Percentiles rank a stretch among this genome's conserved stretches.
Evolutionary conservation across 306 rosid genomes (phyloP).

Genomic region (Vigna trinervia): DNA sequence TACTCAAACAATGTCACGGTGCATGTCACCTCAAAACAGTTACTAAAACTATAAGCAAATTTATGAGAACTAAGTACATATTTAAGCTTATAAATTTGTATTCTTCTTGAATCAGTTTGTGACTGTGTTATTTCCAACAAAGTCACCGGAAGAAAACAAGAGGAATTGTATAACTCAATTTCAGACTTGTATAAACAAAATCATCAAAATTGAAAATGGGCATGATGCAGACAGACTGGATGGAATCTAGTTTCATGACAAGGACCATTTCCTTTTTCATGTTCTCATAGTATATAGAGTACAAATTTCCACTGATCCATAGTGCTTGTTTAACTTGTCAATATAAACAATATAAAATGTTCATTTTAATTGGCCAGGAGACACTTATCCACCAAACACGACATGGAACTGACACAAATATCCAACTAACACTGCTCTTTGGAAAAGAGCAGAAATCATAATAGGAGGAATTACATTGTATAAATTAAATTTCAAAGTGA

Average conservation of each 20-base stretch:
- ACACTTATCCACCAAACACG: background rate
- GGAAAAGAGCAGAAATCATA: background rate
- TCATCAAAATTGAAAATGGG: background rate
- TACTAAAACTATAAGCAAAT: background rate
- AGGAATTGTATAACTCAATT: background rate
- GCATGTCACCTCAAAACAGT: background rate
- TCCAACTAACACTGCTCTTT: background rate
- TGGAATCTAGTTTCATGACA: background rate
- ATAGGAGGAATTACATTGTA: background rate
- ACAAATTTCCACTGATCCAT: background rate
- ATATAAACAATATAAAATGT: background rate
- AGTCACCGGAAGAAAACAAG: background rate
- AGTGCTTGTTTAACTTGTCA: background rate
- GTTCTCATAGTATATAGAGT: background rate
- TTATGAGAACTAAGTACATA: background rate
- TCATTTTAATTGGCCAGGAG: background rate
- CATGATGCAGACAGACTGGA: background rate
- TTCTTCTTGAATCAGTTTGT: background rate
- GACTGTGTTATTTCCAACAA: background rate
- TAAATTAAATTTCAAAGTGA: background rate
- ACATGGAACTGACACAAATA: background rate
- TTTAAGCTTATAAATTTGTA: background rate
- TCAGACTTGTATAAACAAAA: background rate
- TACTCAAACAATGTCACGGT: too few species aligned
- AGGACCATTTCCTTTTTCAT: constrained; percentile 1